Base-by-base conservation (phyloP, 306 rosid genomes). In the Herpetospermum pedunculosum region DNA sequence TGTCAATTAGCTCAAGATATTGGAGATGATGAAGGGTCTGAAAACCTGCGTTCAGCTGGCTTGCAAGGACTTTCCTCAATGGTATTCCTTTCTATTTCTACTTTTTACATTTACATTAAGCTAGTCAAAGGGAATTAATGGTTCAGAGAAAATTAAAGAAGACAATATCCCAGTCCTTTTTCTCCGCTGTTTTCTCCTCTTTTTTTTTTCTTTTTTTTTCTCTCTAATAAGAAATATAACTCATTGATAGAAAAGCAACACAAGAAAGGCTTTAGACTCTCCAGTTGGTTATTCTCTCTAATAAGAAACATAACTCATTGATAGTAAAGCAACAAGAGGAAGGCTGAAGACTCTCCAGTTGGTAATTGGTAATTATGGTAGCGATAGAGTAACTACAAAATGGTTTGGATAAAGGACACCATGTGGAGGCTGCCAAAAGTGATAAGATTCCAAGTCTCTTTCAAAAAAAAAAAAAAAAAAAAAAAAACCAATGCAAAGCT, bases 1-100 rank as follows among this genome's bases (percentile, higher is more conserved):
- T 91, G 97, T 82, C 92, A 87, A 72, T 77, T 95, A 81, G 87
- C 90, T 80, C 97, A 89, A 85, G 99, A 95, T 80, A 75, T 44
- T 11, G 95, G 92, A 58, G 90, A 87, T 10, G 90, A 89, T 84
- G 96, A 91, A 64, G 80, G 60, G 64, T 84, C 85, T 43, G 79
- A 77, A 78, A 70, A 13, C 57, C 84, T 80, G 52, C 86, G 92
- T 77, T 77, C 92, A 21, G 87, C 96, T 78, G 92, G 92, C 63
- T 83, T 91, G 78, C 91, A 84, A 83, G 82, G 88, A 76, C 99
- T 95, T 69, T 87, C 99, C 43, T 77, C 99, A 43, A 83, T 95
- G 99, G 97, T 91, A 91, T 73, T 71, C 54, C 75, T 81, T 78
- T 50, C 54, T 64, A 37, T 75, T 78, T 59, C 73, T 49, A 77